These are phyloP conservation scores for Cordia subcordata DNA, from an alignment of 257 asterid species.

Conservation along the genomic window DNA sequence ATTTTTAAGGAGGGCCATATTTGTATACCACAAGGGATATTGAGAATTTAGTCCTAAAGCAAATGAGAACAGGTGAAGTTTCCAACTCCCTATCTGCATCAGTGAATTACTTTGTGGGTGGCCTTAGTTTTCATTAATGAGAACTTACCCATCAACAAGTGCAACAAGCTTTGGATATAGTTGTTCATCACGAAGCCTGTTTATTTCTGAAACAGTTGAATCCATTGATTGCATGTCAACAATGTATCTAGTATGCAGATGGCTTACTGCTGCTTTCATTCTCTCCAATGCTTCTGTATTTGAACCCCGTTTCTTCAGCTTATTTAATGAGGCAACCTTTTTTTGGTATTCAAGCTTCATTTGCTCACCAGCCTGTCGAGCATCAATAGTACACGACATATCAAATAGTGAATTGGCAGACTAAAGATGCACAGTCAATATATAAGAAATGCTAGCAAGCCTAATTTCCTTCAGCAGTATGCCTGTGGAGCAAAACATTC, in stretches of 20 bases:
- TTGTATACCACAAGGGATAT: too few species aligned
- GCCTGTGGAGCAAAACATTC: too few species aligned
- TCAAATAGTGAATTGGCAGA: not conserved
- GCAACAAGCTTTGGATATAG: constrained; percentile 81
- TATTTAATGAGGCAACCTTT: constrained; percentile 72
- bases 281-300: constrained; percentile 73
- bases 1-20: too few species aligned
- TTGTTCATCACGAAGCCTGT: constrained; percentile 79
- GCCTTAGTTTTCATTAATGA: constrained; percentile 4
- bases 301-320: constrained; percentile 74
- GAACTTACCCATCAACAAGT: constrained; percentile 86
- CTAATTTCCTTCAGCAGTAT: too few species aligned
- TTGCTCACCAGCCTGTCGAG: constrained; percentile 79
- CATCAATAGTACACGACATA: constrained; percentile 17
- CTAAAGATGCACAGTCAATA: too few species aligned
- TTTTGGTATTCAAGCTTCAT: constrained; percentile 90
- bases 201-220: constrained; percentile 92
- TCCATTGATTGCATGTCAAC: constrained; percentile 99
- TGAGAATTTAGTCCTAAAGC: too few species aligned
- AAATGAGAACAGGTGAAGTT: too few species aligned
- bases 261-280: constrained; percentile 97
- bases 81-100: too few species aligned
- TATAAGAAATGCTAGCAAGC: too few species aligned
- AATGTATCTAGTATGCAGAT: constrained; percentile 92
- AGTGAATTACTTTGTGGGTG: too few species aligned